Conservation (phyloP, 2,329 filamentous ascomycete genomes). For the Pseudogymnoascus sp. region DNA sequence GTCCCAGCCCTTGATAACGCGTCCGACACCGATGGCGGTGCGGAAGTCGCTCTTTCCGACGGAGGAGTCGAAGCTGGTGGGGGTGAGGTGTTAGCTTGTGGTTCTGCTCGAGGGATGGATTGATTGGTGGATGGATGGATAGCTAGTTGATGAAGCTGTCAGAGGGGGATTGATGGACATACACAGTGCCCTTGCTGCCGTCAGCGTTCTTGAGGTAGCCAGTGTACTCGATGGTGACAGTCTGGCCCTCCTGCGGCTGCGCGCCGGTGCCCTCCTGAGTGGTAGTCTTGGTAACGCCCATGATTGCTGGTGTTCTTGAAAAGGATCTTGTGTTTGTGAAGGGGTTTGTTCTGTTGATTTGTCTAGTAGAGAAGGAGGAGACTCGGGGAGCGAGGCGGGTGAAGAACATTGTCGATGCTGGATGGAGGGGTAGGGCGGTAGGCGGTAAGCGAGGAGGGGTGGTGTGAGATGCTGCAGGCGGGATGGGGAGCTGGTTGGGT, state of each 20-base stretch:
- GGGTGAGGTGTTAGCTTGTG: slow-evolving; percentile 16
- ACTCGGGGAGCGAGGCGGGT: neutral
- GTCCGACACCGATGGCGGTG: slow-evolving; percentile 69
- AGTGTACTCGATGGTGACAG: slow-evolving; percentile 82
- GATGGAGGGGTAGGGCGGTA: neutral
- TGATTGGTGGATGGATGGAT: neutral
- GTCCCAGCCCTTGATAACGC: slow-evolving; percentile 82
- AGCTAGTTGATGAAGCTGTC: slow-evolving; percentile 8
- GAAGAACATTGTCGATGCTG: neutral
- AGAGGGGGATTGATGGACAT: slow-evolving; percentile 27
- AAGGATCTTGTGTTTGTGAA: slow-evolving; percentile 17
- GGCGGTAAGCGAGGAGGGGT: neutral
- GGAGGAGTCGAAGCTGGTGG: slow-evolving; percentile 77
- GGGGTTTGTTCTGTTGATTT: neutral
- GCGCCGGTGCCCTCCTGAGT: slow-evolving; percentile 53
- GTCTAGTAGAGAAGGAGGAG: neutral
- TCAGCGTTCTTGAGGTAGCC: slow-evolving; percentile 69
- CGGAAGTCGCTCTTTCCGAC: slow-evolving; percentile 67
- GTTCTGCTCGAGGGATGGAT: neutral
- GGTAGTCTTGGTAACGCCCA: slow-evolving; percentile 67
- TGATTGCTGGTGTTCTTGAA: slow-evolving; percentile 32
- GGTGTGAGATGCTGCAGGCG: neutral
- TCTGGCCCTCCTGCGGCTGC: slow-evolving; percentile 58
- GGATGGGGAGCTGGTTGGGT: neutral
- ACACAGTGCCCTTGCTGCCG: slow-evolving; percentile 65